Evolutionary conservation across 306 rosid species (phyloP).

Genomic region (Abrus pulchellus): DNA sequence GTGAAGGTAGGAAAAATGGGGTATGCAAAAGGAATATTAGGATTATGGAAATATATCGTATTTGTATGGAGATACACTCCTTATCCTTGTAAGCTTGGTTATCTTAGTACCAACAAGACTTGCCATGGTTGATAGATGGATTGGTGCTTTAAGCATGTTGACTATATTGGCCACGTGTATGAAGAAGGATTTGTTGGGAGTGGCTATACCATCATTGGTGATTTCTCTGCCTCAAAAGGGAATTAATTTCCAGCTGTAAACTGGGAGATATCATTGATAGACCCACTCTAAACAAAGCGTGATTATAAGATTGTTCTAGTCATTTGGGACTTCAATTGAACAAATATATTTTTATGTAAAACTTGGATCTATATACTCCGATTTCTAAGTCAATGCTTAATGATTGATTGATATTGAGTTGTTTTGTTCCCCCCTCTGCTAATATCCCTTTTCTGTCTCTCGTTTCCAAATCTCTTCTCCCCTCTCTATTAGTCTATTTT

Average conservation of each 20-base stretch:
- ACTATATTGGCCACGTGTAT: background rate
- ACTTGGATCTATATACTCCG: background rate
- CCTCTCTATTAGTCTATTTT: background rate
- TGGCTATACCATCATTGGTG: background rate
- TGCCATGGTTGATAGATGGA: background rate
- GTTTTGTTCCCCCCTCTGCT: background rate
- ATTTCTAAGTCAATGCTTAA: background rate
- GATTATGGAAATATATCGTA: conserved; percentile 17
- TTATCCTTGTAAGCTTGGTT: conserved; percentile 13
- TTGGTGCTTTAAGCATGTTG: background rate
- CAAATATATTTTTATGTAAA: conserved; percentile 2
- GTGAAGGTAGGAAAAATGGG: background rate
- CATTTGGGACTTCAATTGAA: background rate
- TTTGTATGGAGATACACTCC: background rate
- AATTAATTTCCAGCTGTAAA: background rate
- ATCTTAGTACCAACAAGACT: background rate
- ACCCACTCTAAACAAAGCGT: background rate
- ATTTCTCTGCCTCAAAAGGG: background rate
- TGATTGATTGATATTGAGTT: conserved; percentile 8
- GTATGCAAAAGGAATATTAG: background rate
- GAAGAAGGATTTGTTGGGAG: background rate
- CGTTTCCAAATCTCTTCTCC: background rate
- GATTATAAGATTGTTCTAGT: background rate
- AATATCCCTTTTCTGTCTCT: background rate
- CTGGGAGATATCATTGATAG: too few relatives aligned